Base-by-base conservation (phyloP, 164 flowering plant genomes). In the Cinnamomum chago region DNA sequence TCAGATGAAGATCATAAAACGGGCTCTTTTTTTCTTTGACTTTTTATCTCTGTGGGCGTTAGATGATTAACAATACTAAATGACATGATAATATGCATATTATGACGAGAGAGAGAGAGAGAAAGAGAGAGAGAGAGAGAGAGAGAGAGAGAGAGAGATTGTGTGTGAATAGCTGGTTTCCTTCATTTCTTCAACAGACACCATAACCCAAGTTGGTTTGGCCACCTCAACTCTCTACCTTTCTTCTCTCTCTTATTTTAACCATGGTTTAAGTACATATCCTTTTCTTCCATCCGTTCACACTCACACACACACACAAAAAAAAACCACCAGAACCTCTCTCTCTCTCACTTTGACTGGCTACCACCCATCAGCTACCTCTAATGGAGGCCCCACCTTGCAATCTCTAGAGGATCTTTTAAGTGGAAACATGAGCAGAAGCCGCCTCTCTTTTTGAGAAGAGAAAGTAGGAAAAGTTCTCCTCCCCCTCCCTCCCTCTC, bases 381-480 rank as follows among this genome's bases (percentile, higher is more conserved):
- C 76, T 65, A 74, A 75, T 79, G 80, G 76, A 23, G 82, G 62
- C 76, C 82, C 76, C 79, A 77, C 80, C 58, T 28, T 55, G 25
- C 69, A 71, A 66, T 79, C 80, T 75, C 66, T 77, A 27, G 67
- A 60, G 73, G 77, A 75, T 76, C 77, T 83, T 64, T 68, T 74
- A 76, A 76, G 79, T 76, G 79, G 78, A 79, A 73, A 67, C 71
- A 71, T 81, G 72, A 79, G 69, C 73, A 51, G 50, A 72, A 78
- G 77, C 82, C 82, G 78, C 77, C 84, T 78, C 84, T 72, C 78
- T 72, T 79, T 81, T 79, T 77, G 79, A 79, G 75, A 68, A 71
- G 77, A 71, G 51, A 50, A 65, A 73, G 60, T 3, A 55, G 10
- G 47, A 40, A 40, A 40, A 40, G 47, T 23, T 40, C 33, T 24